Percentiles rank a stretch among this genome's conserved stretches.
These are phyloP conservation scores for Scheffersomyces spartinae DNA, from an alignment of 805 yeast species.

Conservation along the genomic window DNA sequence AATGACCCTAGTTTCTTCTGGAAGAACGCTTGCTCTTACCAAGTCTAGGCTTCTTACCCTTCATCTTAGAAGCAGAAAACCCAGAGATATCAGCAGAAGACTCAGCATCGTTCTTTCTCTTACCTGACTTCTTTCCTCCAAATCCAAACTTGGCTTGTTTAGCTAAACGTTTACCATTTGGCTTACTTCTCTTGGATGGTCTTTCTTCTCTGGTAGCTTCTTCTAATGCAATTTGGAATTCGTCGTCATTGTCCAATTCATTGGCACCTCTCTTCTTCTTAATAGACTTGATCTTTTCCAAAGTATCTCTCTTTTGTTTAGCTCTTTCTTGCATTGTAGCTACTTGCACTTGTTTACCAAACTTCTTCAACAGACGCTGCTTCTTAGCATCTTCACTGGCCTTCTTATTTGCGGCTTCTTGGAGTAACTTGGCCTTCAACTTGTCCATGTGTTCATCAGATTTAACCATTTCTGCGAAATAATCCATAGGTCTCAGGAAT, in stretches of 20 bases:
- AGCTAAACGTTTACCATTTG: constrained; percentile 55
- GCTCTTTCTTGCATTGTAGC: constrained; percentile 90
- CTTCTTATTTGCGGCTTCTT: constrained; percentile 74
- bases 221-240: constrained; percentile 83
- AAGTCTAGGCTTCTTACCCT: constrained; percentile 27
- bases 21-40: constrained; percentile 28
- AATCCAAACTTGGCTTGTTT: constrained; percentile 65
- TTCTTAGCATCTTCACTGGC: constrained; percentile 89
- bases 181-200: constrained; percentile 40
- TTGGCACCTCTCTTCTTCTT: constrained; percentile 77
- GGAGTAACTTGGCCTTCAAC: constrained; percentile 67
- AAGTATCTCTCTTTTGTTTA: constrained; percentile 80
- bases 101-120: constrained; percentile 60
- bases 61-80: constrained; percentile 44
- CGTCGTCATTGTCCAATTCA: constrained; percentile 59
- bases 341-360: constrained; percentile 93
- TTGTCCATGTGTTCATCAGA: constrained; percentile 97
- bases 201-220: constrained; percentile 61
- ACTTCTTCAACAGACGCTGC: constrained; percentile 91
- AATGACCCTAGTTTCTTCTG: neutral
- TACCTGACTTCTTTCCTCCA: constrained; percentile 71
- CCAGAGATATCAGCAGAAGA: constrained; percentile 59
- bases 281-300: constrained; percentile 83
- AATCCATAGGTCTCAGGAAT: constrained; percentile 87
- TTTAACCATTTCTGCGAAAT: constrained; percentile 97